Evolutionary conservation across 2,329 filamentous ascomycete genomes (phyloP).

Genomic region (Aplosporella prunicola): DNA sequence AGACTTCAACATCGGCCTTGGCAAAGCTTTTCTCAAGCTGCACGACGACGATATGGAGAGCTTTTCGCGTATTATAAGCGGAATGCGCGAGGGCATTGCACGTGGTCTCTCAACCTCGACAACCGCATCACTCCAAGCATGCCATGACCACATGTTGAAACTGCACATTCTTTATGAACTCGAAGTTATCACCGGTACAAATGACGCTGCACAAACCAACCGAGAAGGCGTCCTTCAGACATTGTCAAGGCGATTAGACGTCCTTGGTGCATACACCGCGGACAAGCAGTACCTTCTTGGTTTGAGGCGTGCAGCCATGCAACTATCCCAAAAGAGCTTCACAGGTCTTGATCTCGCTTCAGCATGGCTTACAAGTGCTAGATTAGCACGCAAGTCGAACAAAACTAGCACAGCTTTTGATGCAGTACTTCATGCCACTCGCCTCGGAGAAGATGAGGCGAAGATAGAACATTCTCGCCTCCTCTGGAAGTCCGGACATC

Average conservation of each 20-base stretch:
- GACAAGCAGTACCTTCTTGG: constrained; percentile 93
- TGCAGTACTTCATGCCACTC: constrained; percentile 79
- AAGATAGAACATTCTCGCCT: constrained; percentile 91
- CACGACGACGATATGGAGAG: constrained; percentile 40
- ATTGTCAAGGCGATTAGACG: constrained; percentile 69
- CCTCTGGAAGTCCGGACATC: constrained; percentile 86
- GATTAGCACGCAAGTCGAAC: constrained; percentile 76
- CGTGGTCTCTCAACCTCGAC: constrained; percentile 65
- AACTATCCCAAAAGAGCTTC: constrained; percentile 61
- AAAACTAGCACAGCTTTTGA: constrained; percentile 85
- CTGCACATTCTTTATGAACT: constrained; percentile 83
- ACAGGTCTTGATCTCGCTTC: constrained; percentile 66
- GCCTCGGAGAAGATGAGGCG: constrained; percentile 74
- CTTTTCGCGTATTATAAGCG: constrained; percentile 51
- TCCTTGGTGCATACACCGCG: constrained; percentile 77
- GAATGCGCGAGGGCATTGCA: constrained; percentile 60
- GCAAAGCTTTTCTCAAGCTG: constrained; percentile 54
- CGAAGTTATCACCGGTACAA: constrained; percentile 51
- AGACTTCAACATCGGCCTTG: constrained; percentile 79
- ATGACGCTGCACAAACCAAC: constrained; percentile 20
- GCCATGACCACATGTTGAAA: constrained; percentile 75
- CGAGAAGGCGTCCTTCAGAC: constrained; percentile 37
- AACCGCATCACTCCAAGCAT: constrained; percentile 72
- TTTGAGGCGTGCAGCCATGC: constrained; percentile 78
- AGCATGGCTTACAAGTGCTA: constrained; percentile 76